Conservation (phyloP, 345 rosid genomes). For the Ailanthus altissimus region DNA sequence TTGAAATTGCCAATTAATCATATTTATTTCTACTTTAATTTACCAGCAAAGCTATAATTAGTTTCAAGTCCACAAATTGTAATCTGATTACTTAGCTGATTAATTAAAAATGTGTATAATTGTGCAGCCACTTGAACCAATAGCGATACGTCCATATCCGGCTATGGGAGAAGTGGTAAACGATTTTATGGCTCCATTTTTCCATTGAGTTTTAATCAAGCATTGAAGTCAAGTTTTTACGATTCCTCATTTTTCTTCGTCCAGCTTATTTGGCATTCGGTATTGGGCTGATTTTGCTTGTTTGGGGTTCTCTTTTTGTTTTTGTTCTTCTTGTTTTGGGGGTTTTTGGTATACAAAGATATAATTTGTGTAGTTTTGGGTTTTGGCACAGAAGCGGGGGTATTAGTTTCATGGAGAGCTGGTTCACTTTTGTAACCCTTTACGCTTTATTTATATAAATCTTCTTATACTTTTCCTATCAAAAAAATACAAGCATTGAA, state of each 20-base stretch:
- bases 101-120: background rate
- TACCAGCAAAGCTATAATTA: background rate
- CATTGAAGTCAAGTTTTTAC: background rate
- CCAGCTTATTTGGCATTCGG: too few relatives aligned
- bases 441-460: too few relatives aligned
- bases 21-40: background rate
- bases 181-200: background rate
- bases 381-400: too few relatives aligned
- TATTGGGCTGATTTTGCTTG: too few relatives aligned
- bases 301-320: too few relatives aligned
- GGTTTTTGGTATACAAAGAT: too few relatives aligned
- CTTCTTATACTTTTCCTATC: too few relatives aligned
- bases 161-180: constrained; percentile 57
- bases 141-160: constrained; percentile 15
- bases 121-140: constrained; percentile 23
- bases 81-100: background rate
- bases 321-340: too few relatives aligned
- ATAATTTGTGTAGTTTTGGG: too few relatives aligned
- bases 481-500: background rate
- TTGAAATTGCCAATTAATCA: background rate
- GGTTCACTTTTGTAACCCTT: too few relatives aligned
- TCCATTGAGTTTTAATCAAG: background rate
- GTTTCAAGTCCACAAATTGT: background rate
- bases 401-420: too few relatives aligned
- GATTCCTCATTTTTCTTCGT: too few relatives aligned